A percentile compares a stretch with the other conserved stretches of the same genome.
phyloP scores from a whole-genome alignment of 495 filamentous ascomycete genomes.

The Aspergillus taichungensis region DNA sequence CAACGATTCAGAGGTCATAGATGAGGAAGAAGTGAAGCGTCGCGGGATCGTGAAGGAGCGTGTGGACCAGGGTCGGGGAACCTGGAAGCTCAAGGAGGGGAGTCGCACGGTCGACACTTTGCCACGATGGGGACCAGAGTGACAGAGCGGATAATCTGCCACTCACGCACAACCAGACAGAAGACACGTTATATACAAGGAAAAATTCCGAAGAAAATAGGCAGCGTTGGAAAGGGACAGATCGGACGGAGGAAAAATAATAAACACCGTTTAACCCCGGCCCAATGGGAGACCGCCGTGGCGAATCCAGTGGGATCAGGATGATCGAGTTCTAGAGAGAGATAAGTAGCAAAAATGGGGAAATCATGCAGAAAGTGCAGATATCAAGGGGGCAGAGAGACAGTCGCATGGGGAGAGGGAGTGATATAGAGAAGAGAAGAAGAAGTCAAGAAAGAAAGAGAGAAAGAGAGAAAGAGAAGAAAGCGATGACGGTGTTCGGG shows the following conservation, averaged over 20 bases:
- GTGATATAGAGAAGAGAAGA: slow-evolving; percentile 1
- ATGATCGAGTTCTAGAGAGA: background rate
- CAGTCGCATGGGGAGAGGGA: background rate
- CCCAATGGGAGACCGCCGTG: background rate
- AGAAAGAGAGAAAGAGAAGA: slow-evolving; percentile 1
- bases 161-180: slow-evolving; percentile 10
- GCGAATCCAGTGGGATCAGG: background rate
- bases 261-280: slow-evolving; percentile 17
- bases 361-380: background rate
- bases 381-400: no score
- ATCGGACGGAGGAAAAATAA: background rate
- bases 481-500: slow-evolving; percentile 2
- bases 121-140: slow-evolving; percentile 10
- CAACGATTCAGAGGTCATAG: slow-evolving; percentile 37
- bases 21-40: slow-evolving; percentile 14
- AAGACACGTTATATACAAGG: background rate
- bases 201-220: background rate
- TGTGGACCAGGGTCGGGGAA: slow-evolving; percentile 12
- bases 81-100: slow-evolving; percentile 7
- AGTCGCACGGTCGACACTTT: slow-evolving; percentile 19
- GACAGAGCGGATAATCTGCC: slow-evolving; percentile 18
- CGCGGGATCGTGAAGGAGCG: slow-evolving; percentile 9
- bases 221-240: background rate
- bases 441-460: slow-evolving; percentile 1
- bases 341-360: slow-evolving; percentile 5